Base-by-base conservation (phyloP, 352 stramenopile species). In the Thalassiosira mediterranea region DNA sequence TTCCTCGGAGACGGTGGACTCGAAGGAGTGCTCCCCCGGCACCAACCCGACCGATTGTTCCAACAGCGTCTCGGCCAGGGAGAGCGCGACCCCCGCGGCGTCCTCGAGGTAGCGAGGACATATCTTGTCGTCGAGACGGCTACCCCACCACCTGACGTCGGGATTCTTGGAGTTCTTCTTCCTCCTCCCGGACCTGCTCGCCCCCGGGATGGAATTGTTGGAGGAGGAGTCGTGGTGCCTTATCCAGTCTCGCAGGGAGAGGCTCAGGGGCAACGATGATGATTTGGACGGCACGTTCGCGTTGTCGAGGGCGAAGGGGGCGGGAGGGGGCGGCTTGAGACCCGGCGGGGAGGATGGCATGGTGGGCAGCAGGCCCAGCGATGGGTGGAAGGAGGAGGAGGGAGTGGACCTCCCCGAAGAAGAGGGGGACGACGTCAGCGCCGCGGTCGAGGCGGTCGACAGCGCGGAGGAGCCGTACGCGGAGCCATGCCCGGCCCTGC, bases 91-190 rank as follows among this genome's bases (percentile, higher is more conserved):
- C 29, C 46, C 28, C 3, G 46, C 25, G 4, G 60, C 60, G 42
- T 57, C 46, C 47, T 69, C 44, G 17, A 69, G 26, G 47, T 69
- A 69, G n/a, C 57, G 2, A n/a, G n/a, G n/a, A n/a, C n/a, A n/a
- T n/a, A n/a, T n/a, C n/a, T n/a, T n/a, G n/a, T n/a, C n/a, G n/a
- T n/a, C 32, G 48, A 51, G 31, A 57, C 46, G 7, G 28, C 26
- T 46, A 53, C 15, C 23, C 3, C 28, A 31, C 48, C 17, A 25
- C 23, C 34, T n/a, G n/a, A n/a, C n/a, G n/a, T n/a, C n/a, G n/a
- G n/a, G n/a, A n/a, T n/a, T n/a, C n/a, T n/a, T n/a, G n/a, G n/a
- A n/a, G n/a, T n/a, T n/a, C n/a, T n/a, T n/a, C n/a, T n/a, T n/a
- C n/a, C n/a, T n/a, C n/a, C n/a, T n/a, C n/a, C n/a, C n/a, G n/a